These are phyloP conservation scores for Peniophora sp. DNA, from an alignment of 1,284 basidiomycete species.

Conservation along the genomic window DNA sequence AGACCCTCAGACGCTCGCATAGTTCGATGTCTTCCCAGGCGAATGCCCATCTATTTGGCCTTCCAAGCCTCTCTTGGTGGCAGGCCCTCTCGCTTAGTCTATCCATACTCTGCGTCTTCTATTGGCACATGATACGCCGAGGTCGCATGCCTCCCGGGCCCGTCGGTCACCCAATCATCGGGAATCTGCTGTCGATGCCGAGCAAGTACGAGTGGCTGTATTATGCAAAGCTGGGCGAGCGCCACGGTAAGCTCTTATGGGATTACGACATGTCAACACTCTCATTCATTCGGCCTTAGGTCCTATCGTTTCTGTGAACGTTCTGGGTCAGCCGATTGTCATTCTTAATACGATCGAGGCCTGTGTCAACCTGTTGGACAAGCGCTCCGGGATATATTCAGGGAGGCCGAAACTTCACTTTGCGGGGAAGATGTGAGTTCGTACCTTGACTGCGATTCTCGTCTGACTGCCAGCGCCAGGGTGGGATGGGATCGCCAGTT, in stretches of 20 bases:
- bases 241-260: conserved; percentile 10
- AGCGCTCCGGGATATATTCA: conserved; percentile 18
- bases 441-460: neutral
- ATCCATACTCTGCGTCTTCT: too few species aligned
- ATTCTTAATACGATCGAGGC: conserved; percentile 21
- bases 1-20: too few species aligned
- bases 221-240: conserved; percentile 12
- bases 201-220: conserved; percentile 16
- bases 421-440: conserved; percentile 14
- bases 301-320: conserved; percentile 16
- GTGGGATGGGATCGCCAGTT: conserved; percentile 21
- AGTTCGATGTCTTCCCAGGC: too few species aligned
- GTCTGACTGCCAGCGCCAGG: conserved; percentile 8
- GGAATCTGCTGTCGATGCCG: conserved; percentile 20
- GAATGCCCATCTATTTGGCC: too few species aligned
- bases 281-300: conserved; percentile 8
- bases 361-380: conserved; percentile 20
- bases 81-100: too few species aligned
- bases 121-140: conserved; percentile 10
- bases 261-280: neutral
- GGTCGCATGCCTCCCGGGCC: conserved; percentile 20
- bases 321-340: conserved; percentile 18
- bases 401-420: conserved; percentile 19
- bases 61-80: too few species aligned
- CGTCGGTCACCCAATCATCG: conserved; percentile 18